Conservation (phyloP, 176 grass and related monocot genomes). For the Elaeis guineensis region DNA sequence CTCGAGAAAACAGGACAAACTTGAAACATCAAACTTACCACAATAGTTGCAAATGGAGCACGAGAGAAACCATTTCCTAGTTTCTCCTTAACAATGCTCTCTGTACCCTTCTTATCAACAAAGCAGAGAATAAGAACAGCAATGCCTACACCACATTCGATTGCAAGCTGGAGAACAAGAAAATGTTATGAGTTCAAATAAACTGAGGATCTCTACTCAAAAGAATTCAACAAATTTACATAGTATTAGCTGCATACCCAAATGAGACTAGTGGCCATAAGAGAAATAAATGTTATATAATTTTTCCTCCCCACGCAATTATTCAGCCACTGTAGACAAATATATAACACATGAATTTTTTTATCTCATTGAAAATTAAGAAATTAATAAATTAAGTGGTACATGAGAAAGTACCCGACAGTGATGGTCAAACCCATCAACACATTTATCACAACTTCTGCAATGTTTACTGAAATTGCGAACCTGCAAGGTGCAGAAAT, state of each 20-base stretch:
- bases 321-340: constrained; percentile 85
- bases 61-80: constrained; percentile 89
- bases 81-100: constrained; percentile 63
- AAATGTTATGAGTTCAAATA: too few species aligned
- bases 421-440: constrained; percentile 99
- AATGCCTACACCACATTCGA: constrained; percentile 83
- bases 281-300: constrained; percentile 78
- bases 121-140: constrained; percentile 84
- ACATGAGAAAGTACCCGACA: constrained; percentile 50
- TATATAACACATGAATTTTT: constrained; percentile 19
- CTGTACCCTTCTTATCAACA: constrained; percentile 45
- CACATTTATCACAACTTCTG: constrained; percentile 98
- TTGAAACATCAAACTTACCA: constrained; percentile 49
- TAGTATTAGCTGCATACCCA: constrained; percentile 46
- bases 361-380: constrained; percentile 14
- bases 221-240: too few species aligned
- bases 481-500: constrained; percentile 39
- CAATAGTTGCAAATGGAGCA: constrained; percentile 79
- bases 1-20: neutral
- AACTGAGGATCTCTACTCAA: too few species aligned
- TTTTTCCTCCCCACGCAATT: constrained; percentile 98
- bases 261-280: constrained; percentile 85
- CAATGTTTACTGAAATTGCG: constrained; percentile 95
- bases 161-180: constrained; percentile 56
- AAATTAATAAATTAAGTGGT: constrained; percentile 12